Percentiles rank a stretch among this genome's conserved stretches.
These are phyloP conservation scores for Cryphonectria parasitica DNA, from an alignment of 2,329 filamentous ascomycete species.

Conservation along the genomic window DNA sequence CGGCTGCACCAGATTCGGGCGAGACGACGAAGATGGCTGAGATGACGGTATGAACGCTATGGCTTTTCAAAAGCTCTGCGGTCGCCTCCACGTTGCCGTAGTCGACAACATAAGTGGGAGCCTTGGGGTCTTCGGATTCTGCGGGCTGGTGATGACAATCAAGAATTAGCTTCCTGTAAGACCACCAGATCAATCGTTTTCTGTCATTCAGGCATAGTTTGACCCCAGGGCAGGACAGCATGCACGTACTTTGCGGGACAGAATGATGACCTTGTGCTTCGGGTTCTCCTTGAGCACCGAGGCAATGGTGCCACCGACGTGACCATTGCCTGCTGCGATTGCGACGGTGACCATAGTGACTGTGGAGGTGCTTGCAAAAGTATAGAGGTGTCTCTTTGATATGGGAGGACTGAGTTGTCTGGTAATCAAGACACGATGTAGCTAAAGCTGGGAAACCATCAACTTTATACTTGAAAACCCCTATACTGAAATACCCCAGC, in stretches of 20 bases:
- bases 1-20: neutral
- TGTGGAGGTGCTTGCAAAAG: neutral
- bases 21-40: neutral
- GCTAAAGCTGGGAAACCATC: neutral
- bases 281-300: conserved; percentile 1
- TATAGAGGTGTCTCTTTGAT: neutral
- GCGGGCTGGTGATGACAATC: neutral
- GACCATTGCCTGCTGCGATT: conserved; percentile 1
- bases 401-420: neutral
- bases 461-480: neutral
- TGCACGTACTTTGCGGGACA: neutral
- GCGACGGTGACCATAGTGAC: neutral
- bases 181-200: neutral
- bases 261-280: neutral
- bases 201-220: neutral
- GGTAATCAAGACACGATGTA: neutral
- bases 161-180: neutral
- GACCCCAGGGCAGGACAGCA: neutral
- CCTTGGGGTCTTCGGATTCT: neutral
- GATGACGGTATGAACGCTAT: neutral
- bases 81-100: neutral
- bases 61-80: neutral
- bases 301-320: neutral
- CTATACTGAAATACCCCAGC: neutral
- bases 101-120: conserved; percentile 1